Evolutionary conservation across 2,329 filamentous ascomycete genomes (phyloP), one percentile per base, ranked within the genome.

Genomic region (Fusarium musae): DNA sequence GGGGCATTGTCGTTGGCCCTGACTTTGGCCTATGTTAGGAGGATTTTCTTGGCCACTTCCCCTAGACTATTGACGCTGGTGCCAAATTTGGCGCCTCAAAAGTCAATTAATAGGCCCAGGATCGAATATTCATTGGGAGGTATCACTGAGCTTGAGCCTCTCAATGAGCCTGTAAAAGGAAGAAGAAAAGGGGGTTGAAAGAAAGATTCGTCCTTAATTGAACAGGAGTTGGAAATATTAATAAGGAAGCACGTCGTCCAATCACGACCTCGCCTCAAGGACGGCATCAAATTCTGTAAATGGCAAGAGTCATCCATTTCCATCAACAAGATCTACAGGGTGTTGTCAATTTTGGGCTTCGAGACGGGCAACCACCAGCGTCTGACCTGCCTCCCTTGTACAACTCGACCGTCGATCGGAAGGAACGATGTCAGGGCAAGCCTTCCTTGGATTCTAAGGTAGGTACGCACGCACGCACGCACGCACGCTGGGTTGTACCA

Each of bases 271-370:
- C 26, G 39, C 42, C 42, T 52, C 40, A 30, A 39, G 46, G 44
- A 23, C 43, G 69, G 69, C 59, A 50, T 70, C 69, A 44, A 56
- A 50, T 63, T 53, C 66, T 63, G 66, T 71, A 73, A 73, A 70
- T 59, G 70, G 70, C 56, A 73, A 70, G 61, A 72, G 54, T 36
- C 23, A 39, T 67, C 71, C 70, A 58, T 60, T 72, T 67, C 36
- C 62, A 73, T 63, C 70, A 57, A 43, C 53, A 46, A 34, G 70
- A 73, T 73, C 70, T 71, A 56, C 70, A 73, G 70, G 70, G 70
- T 73, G 70, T 57, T 73, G 23, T 66, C 70, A n/a, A 12, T 57
- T 73, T 73, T 70, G 30, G 64, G 59, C 36, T 40, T 42, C 28
- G 21, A 47, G 32, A 72, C 40, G 37, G 59, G 59, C 26, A 37